A percentile compares a stretch with the other conserved stretches of the same genome.
Conservation (phyloP, 371 early-diverging fungal species). For the Mucor lusitanicus region DNA sequence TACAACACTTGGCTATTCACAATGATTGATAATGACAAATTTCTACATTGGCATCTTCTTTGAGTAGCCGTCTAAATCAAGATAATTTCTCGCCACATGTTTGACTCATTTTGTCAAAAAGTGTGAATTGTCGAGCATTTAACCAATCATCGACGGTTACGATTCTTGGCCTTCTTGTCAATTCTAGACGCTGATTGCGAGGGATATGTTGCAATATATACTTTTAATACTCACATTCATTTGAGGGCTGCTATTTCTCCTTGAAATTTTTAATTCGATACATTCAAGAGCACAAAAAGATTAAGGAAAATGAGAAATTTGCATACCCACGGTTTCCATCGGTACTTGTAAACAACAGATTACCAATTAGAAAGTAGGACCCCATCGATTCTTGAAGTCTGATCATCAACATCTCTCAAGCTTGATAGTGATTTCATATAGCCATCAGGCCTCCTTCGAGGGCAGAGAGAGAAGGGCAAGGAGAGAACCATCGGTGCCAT, state of each 20-base stretch:
- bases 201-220: neutral
- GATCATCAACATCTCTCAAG: neutral
- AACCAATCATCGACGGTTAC: neutral
- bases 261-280: neutral
- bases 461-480: too few relatives aligned
- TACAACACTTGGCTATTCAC: neutral
- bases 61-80: neutral
- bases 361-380: neutral
- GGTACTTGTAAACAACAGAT: neutral
- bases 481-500: neutral
- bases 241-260: neutral
- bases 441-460: too few relatives aligned
- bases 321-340: neutral
- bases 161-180: neutral
- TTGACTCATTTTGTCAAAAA: neutral
- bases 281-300: neutral
- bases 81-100: conserved; percentile 1
- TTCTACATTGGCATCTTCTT: neutral
- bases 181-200: neutral
- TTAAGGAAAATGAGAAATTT: neutral
- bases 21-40: neutral
- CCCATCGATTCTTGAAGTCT: neutral
- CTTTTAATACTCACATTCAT: neutral
- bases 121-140: neutral
- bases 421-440: too few relatives aligned